Percentiles rank a stretch among this genome's conserved stretches.
Evolutionary conservation across 306 rosid genomes (phyloP).

Genomic region (Cicer chorassanicum): DNA sequence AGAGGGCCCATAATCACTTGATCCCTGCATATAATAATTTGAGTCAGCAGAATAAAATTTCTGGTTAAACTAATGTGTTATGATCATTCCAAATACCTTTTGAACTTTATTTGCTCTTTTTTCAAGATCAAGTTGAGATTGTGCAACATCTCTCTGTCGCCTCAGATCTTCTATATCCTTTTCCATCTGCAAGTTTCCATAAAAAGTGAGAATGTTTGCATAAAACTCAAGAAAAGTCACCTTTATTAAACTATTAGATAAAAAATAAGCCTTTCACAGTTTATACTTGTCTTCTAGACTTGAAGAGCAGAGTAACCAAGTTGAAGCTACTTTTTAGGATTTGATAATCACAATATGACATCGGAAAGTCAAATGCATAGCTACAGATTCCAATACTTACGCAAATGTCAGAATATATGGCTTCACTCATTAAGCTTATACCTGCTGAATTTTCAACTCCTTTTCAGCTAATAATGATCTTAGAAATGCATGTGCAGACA

Average conservation of each 20-base stretch:
- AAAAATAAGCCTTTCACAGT: slow-evolving; percentile 6
- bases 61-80: slow-evolving; percentile 12
- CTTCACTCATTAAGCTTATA: slow-evolving; percentile 36
- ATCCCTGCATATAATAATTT: slow-evolving; percentile 53
- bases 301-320: neutral
- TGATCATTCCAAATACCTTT: slow-evolving; percentile 57
- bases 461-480: slow-evolving; percentile 73
- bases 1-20: slow-evolving; percentile 67
- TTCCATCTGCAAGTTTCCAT: slow-evolving; percentile 66
- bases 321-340: slow-evolving; percentile 24
- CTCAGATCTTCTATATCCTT: slow-evolving; percentile 82
- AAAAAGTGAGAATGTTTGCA: neutral
- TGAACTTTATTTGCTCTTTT: slow-evolving; percentile 57
- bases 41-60: slow-evolving; percentile 39
- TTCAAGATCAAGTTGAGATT: slow-evolving; percentile 70
- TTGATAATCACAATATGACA: slow-evolving; percentile 32
- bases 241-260: neutral
- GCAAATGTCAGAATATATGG: neutral
- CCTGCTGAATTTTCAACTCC: slow-evolving; percentile 82
- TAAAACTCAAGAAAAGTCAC: slow-evolving; percentile 8
- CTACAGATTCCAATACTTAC: slow-evolving; percentile 1
- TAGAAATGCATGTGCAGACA: slow-evolving; percentile 58
- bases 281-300: slow-evolving; percentile 14
- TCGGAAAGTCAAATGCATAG: slow-evolving; percentile 28
- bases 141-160: slow-evolving; percentile 68